These are phyloP conservation scores for Colletotrichum graminicola DNA, from an alignment of 2,329 filamentous ascomycete species.

Conservation along the genomic window DNA sequence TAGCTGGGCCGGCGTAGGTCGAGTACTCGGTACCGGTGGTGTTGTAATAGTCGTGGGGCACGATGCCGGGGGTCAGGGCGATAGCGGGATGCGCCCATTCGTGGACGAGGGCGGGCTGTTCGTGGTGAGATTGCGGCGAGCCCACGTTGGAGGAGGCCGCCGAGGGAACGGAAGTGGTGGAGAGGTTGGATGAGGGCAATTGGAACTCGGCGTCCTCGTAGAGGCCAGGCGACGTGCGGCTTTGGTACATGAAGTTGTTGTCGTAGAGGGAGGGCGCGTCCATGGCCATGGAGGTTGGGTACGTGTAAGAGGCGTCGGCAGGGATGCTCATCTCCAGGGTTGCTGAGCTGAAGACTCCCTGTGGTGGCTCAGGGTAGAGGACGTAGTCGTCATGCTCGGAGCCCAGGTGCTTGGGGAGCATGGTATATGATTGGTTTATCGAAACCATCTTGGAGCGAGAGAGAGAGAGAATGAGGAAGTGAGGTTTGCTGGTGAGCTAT, in stretches of 20 bases:
- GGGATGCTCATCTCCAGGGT: slow-evolving; percentile 63
- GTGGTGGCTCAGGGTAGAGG: slow-evolving; percentile 61
- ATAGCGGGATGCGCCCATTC: slow-evolving; percentile 71
- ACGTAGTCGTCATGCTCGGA: slow-evolving; percentile 55
- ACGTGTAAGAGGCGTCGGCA: slow-evolving; percentile 59
- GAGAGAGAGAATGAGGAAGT: no score
- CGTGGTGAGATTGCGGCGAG: slow-evolving; percentile 74
- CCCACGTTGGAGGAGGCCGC: slow-evolving; percentile 76
- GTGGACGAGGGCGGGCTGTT: slow-evolving; percentile 67
- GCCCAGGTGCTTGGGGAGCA: slow-evolving; percentile 45
- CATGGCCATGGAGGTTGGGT: slow-evolving; percentile 59
- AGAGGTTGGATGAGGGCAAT: slow-evolving; percentile 69
- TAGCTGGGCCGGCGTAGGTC: slow-evolving; percentile 60
- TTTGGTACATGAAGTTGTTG: slow-evolving; percentile 59
- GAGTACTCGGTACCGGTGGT: slow-evolving; percentile 67
- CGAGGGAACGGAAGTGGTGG: slow-evolving; percentile 71
- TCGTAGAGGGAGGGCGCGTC: slow-evolving; percentile 63
- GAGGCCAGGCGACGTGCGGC: slow-evolving; percentile 61
- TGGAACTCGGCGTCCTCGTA: slow-evolving; percentile 66
- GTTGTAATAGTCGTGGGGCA: slow-evolving; percentile 67
- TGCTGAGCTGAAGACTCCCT: slow-evolving; percentile 55
- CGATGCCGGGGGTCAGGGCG: slow-evolving; percentile 73
- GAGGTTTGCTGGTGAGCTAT: slow-evolving; percentile 5
- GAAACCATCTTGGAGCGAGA: slow-evolving; percentile 43
- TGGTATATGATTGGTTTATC: slow-evolving; percentile 46